Evolutionary conservation across 1,139 yeast species (phyloP), one percentile per base, ranked within the genome.

Genomic region (Nakaseomyces delphensis): DNA sequence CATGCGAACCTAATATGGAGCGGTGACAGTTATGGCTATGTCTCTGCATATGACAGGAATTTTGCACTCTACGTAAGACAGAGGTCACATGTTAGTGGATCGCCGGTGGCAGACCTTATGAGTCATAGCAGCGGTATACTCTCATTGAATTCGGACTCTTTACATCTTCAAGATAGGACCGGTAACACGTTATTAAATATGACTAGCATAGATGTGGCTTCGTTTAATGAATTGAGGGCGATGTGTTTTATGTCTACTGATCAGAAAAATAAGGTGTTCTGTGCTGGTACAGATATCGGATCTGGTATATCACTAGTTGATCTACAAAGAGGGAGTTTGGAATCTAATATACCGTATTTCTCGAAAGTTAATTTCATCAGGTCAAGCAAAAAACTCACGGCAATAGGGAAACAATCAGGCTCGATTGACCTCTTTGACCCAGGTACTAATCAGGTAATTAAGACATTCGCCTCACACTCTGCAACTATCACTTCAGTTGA

Each of bases 1-100:
- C 66, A 73, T 18, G 76, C 79, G 46, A 91, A 87, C 54, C 66
- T 89, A 37, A 59, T 89, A 3, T 91, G 97, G 97, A 71, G 81
- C 3, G 96, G 95, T n/a, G 91, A 83, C 57, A 66, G 55, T 3
- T 57, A 64, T 52, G 81, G 81, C 7, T 63, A 66, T 42, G 59
- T 74, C 11, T 65, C 73, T 0, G 71, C 79, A 0, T 74, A 66
- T 48, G 68, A 67, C 44, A 54, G 54, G 20, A 49, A 51, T 27
- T 53, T 55, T 27, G 50, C 54, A 25, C 45, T 57, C 8, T 76
- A 76, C 52, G 69, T 76, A 9, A 60, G 77, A 38, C 78, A 74
- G 54, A 68, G 67, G 43, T 74, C 80, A 1, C 70, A 67, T 38
- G 52, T 59, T 33, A 62, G 62, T 10, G 55, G 59, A 10, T 51